These are phyloP conservation scores for Colletotrichum truncatum DNA, from an alignment of 2,329 filamentous ascomycete species.

Conservation along the genomic window DNA sequence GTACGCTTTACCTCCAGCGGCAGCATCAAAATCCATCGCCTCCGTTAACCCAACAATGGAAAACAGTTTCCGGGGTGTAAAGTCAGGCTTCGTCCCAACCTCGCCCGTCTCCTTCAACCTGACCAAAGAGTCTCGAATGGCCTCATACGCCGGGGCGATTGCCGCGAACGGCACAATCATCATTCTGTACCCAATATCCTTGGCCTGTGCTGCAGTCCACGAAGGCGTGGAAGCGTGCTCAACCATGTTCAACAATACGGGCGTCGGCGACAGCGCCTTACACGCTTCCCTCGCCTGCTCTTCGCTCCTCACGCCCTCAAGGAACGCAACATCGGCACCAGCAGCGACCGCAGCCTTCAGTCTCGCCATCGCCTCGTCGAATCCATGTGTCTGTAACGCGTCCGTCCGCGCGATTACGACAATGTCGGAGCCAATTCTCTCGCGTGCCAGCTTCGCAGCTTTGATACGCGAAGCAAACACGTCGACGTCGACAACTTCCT, in stretches of 20 bases:
- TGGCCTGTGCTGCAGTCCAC: conserved; percentile 60
- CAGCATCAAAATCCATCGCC: conserved; percentile 56
- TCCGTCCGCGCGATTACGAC: conserved; percentile 74
- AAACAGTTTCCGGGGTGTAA: conserved; percentile 58
- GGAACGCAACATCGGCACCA: conserved; percentile 68
- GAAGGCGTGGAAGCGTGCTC: conserved; percentile 64
- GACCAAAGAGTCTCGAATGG: conserved; percentile 47
- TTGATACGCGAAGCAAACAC: conserved; percentile 65
- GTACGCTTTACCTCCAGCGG: conserved; percentile 23
- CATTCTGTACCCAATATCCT: conserved; percentile 64
- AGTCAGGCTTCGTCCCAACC: conserved; percentile 49
- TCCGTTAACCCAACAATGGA: conserved; percentile 61
- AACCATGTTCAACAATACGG: conserved; percentile 66
- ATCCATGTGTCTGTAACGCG: conserved; percentile 64
- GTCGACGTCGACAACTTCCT: conserved; percentile 63
- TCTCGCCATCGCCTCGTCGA: conserved; percentile 62
- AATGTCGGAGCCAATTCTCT: conserved; percentile 61
- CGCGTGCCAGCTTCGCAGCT: conserved; percentile 61
- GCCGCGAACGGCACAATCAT: conserved; percentile 65
- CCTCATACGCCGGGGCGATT: conserved; percentile 55
- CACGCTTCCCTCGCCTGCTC: conserved; percentile 59
- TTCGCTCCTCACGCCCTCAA: conserved; percentile 64
- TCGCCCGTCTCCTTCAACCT: conserved; percentile 47
- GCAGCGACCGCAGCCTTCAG: conserved; percentile 59
- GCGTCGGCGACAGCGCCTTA: conserved; percentile 57